Evolutionary conservation across 371 early-diverging fungal genomes (phyloP).

Genomic region (Apophysomyces variabilis): DNA sequence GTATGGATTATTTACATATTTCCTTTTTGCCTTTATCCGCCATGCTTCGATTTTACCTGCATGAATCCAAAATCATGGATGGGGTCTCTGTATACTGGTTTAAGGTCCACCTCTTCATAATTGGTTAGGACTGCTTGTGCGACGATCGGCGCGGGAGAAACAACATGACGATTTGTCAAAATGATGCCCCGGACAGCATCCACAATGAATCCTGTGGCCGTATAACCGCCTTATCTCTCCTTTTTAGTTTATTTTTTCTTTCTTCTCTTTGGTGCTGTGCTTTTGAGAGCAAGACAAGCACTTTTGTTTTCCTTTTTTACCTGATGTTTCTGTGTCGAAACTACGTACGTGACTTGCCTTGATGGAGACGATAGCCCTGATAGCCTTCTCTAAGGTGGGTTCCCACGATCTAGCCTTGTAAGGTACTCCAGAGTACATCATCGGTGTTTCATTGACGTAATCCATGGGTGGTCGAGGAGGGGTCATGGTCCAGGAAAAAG

Average conservation of each 20-base stretch:
- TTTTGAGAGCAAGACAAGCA: too few relatives aligned
- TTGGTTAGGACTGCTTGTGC: conserved; percentile 83
- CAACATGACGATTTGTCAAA: conserved; percentile 89
- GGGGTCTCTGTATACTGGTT: conserved; percentile 80
- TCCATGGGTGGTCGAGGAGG: conserved; percentile 42
- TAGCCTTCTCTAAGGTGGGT: conserved; percentile 73
- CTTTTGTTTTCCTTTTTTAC: conserved; percentile 38
- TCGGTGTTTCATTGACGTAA: conserved; percentile 17
- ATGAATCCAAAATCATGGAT: conserved; percentile 93
- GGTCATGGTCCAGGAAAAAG: conserved; percentile 29
- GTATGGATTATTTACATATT: too few relatives aligned
- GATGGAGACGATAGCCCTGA: conserved; percentile 83
- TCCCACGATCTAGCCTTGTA: conserved; percentile 68
- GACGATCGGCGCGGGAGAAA: conserved; percentile 84
- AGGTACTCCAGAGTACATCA: conserved; percentile 32
- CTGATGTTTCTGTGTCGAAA: conserved; percentile 90
- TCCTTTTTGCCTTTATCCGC: background rate
- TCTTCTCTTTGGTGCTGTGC: too few relatives aligned
- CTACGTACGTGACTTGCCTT: conserved; percentile 82
- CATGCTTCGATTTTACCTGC: conserved; percentile 29
- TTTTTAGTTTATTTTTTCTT: too few relatives aligned
- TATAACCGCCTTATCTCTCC: conserved; percentile 41
- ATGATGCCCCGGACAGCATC: conserved; percentile 83
- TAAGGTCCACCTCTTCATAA: conserved; percentile 86
- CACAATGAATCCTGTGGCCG: conserved; percentile 92